Conservation (phyloP, 2,329 filamentous ascomycete species). For the Ascosphaera pollenicola region DNA sequence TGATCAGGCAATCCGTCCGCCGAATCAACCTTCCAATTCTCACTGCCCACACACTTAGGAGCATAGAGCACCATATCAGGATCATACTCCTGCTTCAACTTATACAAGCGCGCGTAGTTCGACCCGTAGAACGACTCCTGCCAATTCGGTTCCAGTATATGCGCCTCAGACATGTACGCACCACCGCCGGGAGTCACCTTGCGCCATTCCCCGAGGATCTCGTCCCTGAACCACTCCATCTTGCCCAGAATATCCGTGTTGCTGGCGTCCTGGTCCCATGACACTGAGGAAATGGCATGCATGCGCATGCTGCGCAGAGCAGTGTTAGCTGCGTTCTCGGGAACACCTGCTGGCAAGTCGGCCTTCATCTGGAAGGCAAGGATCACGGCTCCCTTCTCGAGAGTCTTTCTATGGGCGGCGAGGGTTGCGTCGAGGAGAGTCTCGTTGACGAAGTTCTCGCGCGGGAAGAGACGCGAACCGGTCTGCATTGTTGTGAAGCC, state of each 20-base stretch:
- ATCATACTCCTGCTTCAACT: conserved; percentile 13
- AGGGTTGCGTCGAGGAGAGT: conserved; percentile 17
- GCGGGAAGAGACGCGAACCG: conserved; percentile 26
- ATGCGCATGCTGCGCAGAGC: conserved; percentile 6
- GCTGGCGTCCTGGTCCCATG: conserved; percentile 2
- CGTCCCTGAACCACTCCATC: conserved; percentile 13
- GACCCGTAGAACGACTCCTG: conserved; percentile 11
- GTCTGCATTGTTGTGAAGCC: conserved; percentile 18
- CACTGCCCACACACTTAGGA: conserved; percentile 2
- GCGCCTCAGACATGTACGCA: conserved; percentile 3
- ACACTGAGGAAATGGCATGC: neutral
- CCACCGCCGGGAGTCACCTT: conserved; percentile 2
- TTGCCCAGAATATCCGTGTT: conserved; percentile 7
- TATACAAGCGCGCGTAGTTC: conserved; percentile 10
- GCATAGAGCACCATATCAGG: conserved; percentile 6
- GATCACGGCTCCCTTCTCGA: neutral
- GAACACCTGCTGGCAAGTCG: neutral
- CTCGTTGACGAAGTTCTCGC: conserved; percentile 16
- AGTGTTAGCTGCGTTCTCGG: conserved; percentile 6
- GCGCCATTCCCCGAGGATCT: conserved; percentile 7
- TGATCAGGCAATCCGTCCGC: neutral
- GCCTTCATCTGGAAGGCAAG: neutral
- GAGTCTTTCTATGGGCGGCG: conserved; percentile 4
- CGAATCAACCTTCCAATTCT: conserved; percentile 1
- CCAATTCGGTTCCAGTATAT: conserved; percentile 8